phyloP scores from a whole-genome alignment of 768 basidiomycete genomes.

The Crepidotus variabilis region DNA sequence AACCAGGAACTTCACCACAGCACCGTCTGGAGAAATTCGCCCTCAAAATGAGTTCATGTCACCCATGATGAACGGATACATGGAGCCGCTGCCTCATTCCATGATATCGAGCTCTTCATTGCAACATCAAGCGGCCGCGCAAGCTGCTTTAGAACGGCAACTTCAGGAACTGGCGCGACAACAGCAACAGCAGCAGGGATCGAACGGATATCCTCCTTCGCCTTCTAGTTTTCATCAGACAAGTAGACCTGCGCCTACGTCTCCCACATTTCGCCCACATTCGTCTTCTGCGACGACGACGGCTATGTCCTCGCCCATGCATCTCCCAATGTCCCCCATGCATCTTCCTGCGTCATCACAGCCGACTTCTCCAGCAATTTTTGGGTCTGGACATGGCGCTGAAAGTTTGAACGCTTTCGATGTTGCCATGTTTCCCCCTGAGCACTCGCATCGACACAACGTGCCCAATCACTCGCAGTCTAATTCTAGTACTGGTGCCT shows the following conservation, averaged over 20 bases:
- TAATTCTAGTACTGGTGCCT: conserved; percentile 1
- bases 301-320: neutral
- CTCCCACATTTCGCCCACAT: conserved; percentile 12
- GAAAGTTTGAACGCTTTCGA: neutral
- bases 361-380: conserved; percentile 2
- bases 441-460: neutral
- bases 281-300: neutral
- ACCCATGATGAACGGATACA: conserved; percentile 20
- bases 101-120: conserved; percentile 15
- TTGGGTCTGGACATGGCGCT: neutral
- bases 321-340: conserved; percentile 10
- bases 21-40: conserved; percentile 63
- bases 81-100: conserved; percentile 23
- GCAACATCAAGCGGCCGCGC: neutral
- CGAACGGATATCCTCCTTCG: conserved; percentile 7
- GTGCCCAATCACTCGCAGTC: conserved; percentile 7
- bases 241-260: neutral
- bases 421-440: neutral
- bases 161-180: conserved; percentile 14
- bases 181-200: conserved; percentile 9
- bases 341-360: conserved; percentile 9
- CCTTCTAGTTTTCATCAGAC: conserved; percentile 7
- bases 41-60: conserved; percentile 61
- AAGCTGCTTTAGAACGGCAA: conserved; percentile 12
- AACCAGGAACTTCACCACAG: conserved; percentile 26